phyloP scores from a whole-genome alignment of 768 basidiomycete genomes.

The Roridomyces roridus region DNA sequence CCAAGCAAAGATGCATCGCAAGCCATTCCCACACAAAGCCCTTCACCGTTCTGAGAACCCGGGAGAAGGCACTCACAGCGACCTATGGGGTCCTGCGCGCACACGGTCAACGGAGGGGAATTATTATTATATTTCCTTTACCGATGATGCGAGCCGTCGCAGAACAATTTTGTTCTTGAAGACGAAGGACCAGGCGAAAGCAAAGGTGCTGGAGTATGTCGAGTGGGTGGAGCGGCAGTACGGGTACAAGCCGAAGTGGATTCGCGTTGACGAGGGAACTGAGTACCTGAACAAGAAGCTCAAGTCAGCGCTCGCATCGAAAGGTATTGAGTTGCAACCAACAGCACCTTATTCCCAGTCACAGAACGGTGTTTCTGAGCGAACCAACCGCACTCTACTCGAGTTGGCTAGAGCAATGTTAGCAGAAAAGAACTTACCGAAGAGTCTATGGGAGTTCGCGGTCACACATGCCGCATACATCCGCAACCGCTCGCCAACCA shows the following conservation, averaged over 20 bases:
- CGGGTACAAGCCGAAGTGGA: constrained; percentile 3
- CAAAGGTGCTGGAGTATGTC: constrained; percentile 24
- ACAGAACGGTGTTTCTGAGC: constrained; percentile 48
- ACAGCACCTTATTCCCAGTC: constrained; percentile 42
- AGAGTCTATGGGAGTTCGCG: constrained; percentile 29
- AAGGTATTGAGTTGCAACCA: constrained; percentile 36
- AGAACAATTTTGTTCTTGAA: background rate
- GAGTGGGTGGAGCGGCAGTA: constrained; percentile 20
- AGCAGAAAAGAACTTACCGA: constrained; percentile 21
- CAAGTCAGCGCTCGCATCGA: constrained; percentile 22
- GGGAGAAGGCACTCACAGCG: constrained; percentile 11
- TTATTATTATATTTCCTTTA: no score
- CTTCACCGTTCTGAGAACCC: background rate
- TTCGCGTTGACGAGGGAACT: no score
- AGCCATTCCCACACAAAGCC: constrained; percentile 6
- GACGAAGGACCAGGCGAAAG: background rate
- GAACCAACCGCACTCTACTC: constrained; percentile 35
- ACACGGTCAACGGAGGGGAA: no score
- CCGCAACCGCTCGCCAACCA: constrained; percentile 17
- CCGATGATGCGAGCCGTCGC: background rate
- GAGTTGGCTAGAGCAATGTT: constrained; percentile 39
- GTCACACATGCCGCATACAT: constrained; percentile 29
- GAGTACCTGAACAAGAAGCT: constrained; percentile 31
- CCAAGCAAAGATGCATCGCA: constrained; percentile 6
- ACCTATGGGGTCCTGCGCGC: no score